Percentiles rank a stretch among this genome's conserved stretches.
These are phyloP conservation scores for Pezicula neosporulosa DNA, from an alignment of 2,329 filamentous ascomycete species.

Conservation along the genomic window DNA sequence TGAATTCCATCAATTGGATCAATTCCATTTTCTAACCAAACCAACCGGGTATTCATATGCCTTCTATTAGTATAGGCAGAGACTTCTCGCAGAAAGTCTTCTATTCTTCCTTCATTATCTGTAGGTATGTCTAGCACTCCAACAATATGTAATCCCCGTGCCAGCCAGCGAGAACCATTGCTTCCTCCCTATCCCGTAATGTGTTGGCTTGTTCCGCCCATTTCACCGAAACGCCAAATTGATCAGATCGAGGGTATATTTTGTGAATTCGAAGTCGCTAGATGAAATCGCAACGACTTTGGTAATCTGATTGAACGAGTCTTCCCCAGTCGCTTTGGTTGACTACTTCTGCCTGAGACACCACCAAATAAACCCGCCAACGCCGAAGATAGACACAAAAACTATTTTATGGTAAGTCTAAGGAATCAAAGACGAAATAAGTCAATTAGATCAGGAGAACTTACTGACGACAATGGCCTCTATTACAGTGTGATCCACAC, in stretches of 20 bases:
- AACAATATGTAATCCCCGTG: background rate
- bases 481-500: background rate
- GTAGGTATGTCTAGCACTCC: background rate
- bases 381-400: constrained; percentile 7
- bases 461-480: constrained; percentile 5
- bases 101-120: background rate
- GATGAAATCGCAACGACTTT: too few relatives aligned
- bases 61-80: too few relatives aligned
- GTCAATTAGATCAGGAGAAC: background rate
- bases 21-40: too few relatives aligned
- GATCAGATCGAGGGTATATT: too few relatives aligned
- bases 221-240: too few relatives aligned
- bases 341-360: constrained; percentile 1
- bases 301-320: background rate
- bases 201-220: too few relatives aligned
- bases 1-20: too few relatives aligned
- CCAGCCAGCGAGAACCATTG: background rate
- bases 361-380: constrained; percentile 7
- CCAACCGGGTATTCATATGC: too few relatives aligned
- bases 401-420: constrained; percentile 1
- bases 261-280: too few relatives aligned
- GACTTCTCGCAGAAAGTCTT: too few relatives aligned
- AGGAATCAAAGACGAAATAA: background rate
- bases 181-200: background rate
- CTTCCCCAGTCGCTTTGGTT: background rate